phyloP scores from a whole-genome alignment of 192 early-diverging fungal genomes.

The Backusella macrospora region DNA sequence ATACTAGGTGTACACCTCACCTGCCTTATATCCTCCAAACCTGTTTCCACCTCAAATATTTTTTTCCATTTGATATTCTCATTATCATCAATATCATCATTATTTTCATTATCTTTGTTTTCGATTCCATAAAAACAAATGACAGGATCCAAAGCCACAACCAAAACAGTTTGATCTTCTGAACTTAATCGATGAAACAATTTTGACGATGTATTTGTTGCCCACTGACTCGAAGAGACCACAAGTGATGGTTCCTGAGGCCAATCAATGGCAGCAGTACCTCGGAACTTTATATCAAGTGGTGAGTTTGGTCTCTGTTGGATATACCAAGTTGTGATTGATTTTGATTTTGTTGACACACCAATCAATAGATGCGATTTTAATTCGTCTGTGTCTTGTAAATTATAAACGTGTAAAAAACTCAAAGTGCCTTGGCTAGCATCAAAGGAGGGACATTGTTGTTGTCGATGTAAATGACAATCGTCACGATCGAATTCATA shows the following conservation, averaged over 20 bases:
- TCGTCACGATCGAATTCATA: slow-evolving; percentile 29
- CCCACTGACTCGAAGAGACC: slow-evolving; percentile 9
- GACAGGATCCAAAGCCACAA: background rate
- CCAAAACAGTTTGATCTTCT: background rate
- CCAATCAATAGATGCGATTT: slow-evolving; percentile 24
- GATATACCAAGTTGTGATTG: slow-evolving; percentile 22
- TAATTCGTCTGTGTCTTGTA: background rate
- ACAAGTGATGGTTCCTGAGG: background rate
- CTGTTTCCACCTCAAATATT: slow-evolving; percentile 16
- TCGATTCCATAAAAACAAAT: slow-evolving; percentile 21
- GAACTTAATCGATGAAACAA: slow-evolving; percentile 14
- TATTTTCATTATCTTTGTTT: no score
- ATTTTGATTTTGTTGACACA: background rate
- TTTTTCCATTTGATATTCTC: slow-evolving; percentile 3
- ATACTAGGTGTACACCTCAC: slow-evolving; percentile 1
- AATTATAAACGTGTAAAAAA: slow-evolving; percentile 25
- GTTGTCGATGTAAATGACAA: slow-evolving; percentile 23
- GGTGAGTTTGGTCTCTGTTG: background rate
- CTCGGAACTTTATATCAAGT: slow-evolving; percentile 2
- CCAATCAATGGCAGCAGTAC: slow-evolving; percentile 1
- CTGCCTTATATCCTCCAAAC: background rate
- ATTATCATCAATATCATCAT: background rate
- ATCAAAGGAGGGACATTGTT: background rate
- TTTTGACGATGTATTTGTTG: slow-evolving; percentile 16
- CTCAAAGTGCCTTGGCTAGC: background rate